Base-by-base conservation (phyloP, 2,329 filamentous ascomycete genomes). In the Hymenoscyphus occultus region DNA sequence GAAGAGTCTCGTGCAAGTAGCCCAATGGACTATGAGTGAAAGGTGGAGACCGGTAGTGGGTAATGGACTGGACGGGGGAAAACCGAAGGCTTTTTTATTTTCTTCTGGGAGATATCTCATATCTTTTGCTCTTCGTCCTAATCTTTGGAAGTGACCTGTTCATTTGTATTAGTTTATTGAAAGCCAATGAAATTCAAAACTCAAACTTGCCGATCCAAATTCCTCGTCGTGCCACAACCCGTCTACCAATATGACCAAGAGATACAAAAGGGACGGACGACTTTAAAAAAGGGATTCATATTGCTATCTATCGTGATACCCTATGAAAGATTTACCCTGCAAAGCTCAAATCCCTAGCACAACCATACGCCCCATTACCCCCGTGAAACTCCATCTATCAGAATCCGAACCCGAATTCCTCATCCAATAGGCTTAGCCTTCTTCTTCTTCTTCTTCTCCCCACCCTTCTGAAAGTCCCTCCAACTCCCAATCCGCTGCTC, bases 401-500 rank as follows among this genome's bases (percentile, higher is more conserved):
- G 22, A 56, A 39, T 12, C 45, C 9, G 35, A 35, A 35, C 9
- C 35, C 5, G 35, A 35, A 45, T 9, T 16, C 5, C 35, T 70
- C 68, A 75, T 45, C 74, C 74, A 22, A 76, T 63, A 16, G 74
- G 74, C 69, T 76, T 75, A 7, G 65, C 65, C 70, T 76, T 79
- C 81, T 92, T 91, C 81, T 90, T 91, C 78, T 88, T 85, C 77
- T 87, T 88, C 79, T 87, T 88, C 78, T 67, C 77, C 70, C 61
- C 77, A 67, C 85, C 86, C 80, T 96, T 95, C 77, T 95, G 89
- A 74, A 96, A 99, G 70, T 93, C 86, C 64, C 95, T 86, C 95
- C 95, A 99, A 77, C 90, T 97, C 70, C 88, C 91, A 78, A 99
- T 98, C 70, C 95, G 85, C 79, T 92, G 86, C 67, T 99, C 95